Evolutionary conservation across 108 stramenopile genomes (phyloP), one percentile per base, ranked within the genome.

Genomic region (Skeletonema potamos): DNA sequence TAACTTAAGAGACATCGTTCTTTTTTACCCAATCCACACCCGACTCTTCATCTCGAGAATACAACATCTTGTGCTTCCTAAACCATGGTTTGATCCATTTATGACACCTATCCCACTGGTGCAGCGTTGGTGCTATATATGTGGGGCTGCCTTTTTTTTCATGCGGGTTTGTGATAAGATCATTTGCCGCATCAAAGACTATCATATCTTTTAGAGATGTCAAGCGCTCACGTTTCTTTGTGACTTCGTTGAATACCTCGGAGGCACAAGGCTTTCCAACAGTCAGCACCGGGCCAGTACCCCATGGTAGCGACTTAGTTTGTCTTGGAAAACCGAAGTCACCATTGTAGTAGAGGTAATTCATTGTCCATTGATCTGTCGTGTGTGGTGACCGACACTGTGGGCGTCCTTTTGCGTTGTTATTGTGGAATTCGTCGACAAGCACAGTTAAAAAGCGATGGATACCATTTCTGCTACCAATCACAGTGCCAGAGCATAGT

Each of bases 281-380:
- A 3, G 82, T 79, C 1, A 76, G 33, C 6, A 87, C 81, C 18
- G 81, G 76, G 8, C 82, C 82, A 27, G 81, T 81, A 1, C 77
- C 58, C 83, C 58, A 75, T 18, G 62, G 86, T 59, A 82, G 64
- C 62, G 58, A 83, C 64, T 34, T 72, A 1, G 76, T 81, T 30
- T 59, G 56, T 34, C 28, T 22, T 12, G 66, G 33, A 54, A 61
- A 67, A 1, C 80, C 80, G 41, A 92, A 76, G 34, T 67, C 32
- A 4, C 88, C 87, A 9, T 72, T 68, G 59, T 92, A 92, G 44
- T 72, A 92, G 27, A 92, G 64, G 65, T 88, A 87, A 55, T 92
- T 92, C 80, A 90, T 89, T 26, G 89, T 90, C 70, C 82, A 81
- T 73, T 92, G 92, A 70, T 92, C 92, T 26, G 85, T 79, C 29